A percentile compares a stretch with the other conserved stretches of the same genome.
Evolutionary conservation across 2,329 filamentous ascomycete species (phyloP).

Genomic region (Aaosphaeria pasadenensis): DNA sequence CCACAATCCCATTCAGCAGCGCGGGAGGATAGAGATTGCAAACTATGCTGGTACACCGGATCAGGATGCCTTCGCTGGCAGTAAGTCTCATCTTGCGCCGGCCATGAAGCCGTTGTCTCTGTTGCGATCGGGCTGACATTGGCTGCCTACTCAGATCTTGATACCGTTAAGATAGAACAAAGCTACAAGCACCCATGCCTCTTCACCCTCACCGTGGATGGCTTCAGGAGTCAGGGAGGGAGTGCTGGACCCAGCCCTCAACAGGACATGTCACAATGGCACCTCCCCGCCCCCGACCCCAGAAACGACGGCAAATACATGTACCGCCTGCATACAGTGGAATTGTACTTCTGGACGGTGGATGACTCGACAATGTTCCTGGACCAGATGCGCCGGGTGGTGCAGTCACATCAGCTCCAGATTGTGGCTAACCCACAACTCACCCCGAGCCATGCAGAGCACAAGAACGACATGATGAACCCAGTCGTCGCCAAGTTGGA

Average conservation of each 20-base stretch:
- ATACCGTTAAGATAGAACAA: conserved; percentile 63
- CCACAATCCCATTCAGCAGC: conserved; percentile 65
- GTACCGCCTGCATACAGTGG: conserved; percentile 72
- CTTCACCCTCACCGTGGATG: conserved; percentile 64
- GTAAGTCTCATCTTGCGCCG: conserved; percentile 51
- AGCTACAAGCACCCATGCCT: conserved; percentile 72
- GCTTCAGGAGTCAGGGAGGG: conserved; percentile 26
- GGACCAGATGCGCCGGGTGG: conserved; percentile 63
- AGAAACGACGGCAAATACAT: conserved; percentile 74
- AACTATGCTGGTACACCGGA: conserved; percentile 70
- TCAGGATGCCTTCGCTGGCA: conserved; percentile 77
- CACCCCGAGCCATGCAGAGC: conserved; percentile 40
- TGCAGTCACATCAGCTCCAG: conserved; percentile 56
- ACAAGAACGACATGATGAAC: conserved; percentile 55
- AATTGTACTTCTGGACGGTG: conserved; percentile 77
- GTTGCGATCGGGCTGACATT: conserved; percentile 13
- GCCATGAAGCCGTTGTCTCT: not conserved
- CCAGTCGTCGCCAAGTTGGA: conserved; percentile 73
- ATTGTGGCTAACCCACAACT: conserved; percentile 36
- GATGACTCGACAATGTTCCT: conserved; percentile 69
- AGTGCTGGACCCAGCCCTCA: conserved; percentile 38
- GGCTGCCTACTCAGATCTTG: conserved; percentile 53
- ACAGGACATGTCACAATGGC: conserved; percentile 62
- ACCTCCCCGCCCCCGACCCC: conserved; percentile 69
- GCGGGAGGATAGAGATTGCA: conserved; percentile 71